phyloP scores from a whole-genome alignment of 2,329 filamentous ascomycete species.

The Arthrobotrys iridis region DNA sequence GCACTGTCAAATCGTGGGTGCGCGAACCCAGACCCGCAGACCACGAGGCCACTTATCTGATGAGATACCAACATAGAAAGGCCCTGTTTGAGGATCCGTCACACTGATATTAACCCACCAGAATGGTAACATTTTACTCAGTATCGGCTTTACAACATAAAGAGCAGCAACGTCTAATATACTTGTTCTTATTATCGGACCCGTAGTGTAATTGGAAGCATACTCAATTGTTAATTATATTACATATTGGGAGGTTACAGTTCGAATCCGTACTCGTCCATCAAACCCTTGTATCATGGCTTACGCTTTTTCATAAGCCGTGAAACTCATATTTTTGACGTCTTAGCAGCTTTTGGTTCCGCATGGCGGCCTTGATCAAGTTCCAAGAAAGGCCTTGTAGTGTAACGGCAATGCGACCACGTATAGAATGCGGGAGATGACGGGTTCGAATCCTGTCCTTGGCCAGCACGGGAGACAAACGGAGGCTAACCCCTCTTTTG shows the following conservation, averaged over 20 bases:
- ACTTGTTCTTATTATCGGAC: background rate
- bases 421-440: constrained; percentile 39
- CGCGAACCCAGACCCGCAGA: too few species aligned
- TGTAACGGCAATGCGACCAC: constrained; percentile 41
- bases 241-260: constrained; percentile 7
- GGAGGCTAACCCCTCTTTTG: background rate
- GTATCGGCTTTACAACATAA: background rate
- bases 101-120: too few species aligned
- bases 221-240: background rate
- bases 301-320: too few species aligned
- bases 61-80: too few species aligned
- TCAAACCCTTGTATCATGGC: background rate
- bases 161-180: background rate
- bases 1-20: too few species aligned
- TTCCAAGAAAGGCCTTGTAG: constrained; percentile 3
- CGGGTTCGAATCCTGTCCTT: constrained; percentile 35
- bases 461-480: background rate
- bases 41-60: too few species aligned
- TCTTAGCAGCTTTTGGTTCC: background rate
- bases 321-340: background rate
- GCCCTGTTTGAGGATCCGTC: too few species aligned
- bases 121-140: too few species aligned
- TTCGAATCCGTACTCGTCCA: constrained; percentile 20
- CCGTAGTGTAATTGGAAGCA: constrained; percentile 10
- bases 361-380: background rate